Percentiles rank a stretch among this genome's conserved stretches.
Conservation (phyloP, 495 filamentous ascomycete species). For the Neurospora sublineolata region DNA sequence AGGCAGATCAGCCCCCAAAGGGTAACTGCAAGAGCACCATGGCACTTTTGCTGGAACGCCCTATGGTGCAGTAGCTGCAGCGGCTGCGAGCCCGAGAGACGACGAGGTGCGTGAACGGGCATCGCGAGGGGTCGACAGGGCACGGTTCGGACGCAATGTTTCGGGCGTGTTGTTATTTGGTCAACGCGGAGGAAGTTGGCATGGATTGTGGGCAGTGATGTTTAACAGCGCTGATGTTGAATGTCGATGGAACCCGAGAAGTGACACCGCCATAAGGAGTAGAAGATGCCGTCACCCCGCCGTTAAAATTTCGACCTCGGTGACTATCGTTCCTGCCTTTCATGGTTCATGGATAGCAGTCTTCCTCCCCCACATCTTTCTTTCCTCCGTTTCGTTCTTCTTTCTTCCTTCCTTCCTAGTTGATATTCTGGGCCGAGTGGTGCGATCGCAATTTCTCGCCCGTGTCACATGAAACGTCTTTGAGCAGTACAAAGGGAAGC, state of each 20-base stretch:
- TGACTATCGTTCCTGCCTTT: not conserved
- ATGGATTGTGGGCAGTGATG: not conserved
- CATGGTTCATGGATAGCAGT: too few relatives aligned
- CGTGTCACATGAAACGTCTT: not conserved
- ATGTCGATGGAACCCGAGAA: not conserved
- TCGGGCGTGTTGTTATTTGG: not conserved
- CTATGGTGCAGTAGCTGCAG: not conserved
- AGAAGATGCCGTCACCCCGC: not conserved
- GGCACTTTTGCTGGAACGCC: not conserved
- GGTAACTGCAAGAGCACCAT: not conserved
- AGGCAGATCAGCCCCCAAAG: not conserved
- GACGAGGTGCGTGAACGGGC: not conserved
- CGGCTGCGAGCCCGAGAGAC: not conserved
- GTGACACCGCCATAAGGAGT: not conserved
- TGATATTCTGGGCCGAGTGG: not conserved
- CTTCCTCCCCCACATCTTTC: not conserved
- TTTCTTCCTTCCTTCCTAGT: not conserved
- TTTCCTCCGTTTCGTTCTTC: not conserved
- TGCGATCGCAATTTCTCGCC: not conserved
- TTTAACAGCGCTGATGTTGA: not conserved
- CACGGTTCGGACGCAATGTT: not conserved
- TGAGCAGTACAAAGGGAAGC: not conserved
- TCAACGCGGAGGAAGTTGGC: not conserved
- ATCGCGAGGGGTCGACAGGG: not conserved
- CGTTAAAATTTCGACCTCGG: not conserved